A percentile compares a stretch with the other conserved stretches of the same genome.
Conservation (phyloP, 805 yeast genomes). For the Kodamaea fukazawae region DNA sequence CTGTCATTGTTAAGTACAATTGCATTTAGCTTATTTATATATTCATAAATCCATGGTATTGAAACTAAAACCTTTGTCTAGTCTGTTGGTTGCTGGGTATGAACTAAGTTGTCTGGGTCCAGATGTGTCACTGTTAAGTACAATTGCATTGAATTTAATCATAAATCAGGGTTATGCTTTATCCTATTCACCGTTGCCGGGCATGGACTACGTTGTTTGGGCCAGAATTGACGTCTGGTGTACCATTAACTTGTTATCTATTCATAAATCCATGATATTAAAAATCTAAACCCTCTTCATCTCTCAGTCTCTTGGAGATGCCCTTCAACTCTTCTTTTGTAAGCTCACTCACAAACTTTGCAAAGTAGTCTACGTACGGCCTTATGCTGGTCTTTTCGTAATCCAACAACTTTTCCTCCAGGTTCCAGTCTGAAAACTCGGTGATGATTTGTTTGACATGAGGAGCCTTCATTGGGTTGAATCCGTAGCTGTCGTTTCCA, state of each 20-base stretch:
- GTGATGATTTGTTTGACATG: constrained; percentile 60
- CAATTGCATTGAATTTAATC: too few species aligned
- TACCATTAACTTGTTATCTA: constrained; percentile 1
- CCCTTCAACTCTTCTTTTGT: constrained; percentile 51
- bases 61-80: constrained; percentile 36
- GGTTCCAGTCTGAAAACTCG: constrained; percentile 39
- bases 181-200: too few species aligned
- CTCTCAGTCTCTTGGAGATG: constrained; percentile 32
- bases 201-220: too few species aligned
- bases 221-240: too few species aligned
- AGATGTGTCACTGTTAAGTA: too few species aligned
- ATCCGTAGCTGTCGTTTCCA: constrained; percentile 45
- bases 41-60: constrained; percentile 1
- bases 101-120: too few species aligned
- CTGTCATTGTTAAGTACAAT: too few species aligned
- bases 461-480: constrained; percentile 81
- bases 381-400: constrained; percentile 67
- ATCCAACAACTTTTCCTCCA: constrained; percentile 32
- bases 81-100: too few species aligned
- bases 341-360: constrained; percentile 56
- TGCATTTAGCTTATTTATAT: not conserved
- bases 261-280: constrained; percentile 9
- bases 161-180: constrained; percentile 35
- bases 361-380: constrained; percentile 67
- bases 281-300: constrained; percentile 34